Evolutionary conservation across 352 stramenopile species (phyloP), one percentile per base, ranked within the genome.

Genomic region (Phytophthora cryptogea): DNA sequence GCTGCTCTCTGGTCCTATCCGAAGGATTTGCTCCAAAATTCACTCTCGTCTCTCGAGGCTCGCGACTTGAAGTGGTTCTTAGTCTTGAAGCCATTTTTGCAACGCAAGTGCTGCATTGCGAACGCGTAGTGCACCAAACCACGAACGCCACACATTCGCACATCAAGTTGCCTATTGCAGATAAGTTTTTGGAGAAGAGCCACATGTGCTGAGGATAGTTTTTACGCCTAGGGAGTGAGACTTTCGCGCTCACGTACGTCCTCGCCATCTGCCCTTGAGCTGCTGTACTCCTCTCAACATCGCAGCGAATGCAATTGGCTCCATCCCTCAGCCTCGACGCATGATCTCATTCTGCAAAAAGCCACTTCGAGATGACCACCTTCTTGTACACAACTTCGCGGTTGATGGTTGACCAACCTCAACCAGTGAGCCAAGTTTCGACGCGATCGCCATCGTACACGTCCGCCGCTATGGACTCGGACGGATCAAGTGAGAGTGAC

Each of bases 391-490:
- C 14, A 17, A n/a, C 36, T 23, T 14, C 36, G 14, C 14, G 33
- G n/a, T 16, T 39, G 33, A 39, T 14, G 11, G 4, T 39, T 10
- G 11, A 6, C 13, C 33, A 39, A 16, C 36, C 36, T 1, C 13
- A 11, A n/a, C 36, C 36, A 41, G n/a, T 40, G 20, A 36, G 31
- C 20, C 14, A 10, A 11, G 49, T 54, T 10, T 26, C 57, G 1
- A 65, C 57, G 5, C 57, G 57, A 5, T 65, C 57, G 5, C 48
- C 57, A 10, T 52, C 57, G 26, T 44, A 66, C 40, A 58, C 58
- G 11, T 57, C 36, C 2, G 43, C 36, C 2, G 43, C 36, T 7
- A 27, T 57, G 7, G 45, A 61, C 14, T 45, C 50, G 2, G 52
- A 66, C 28, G 35, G 30, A 14, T 62, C 59, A 17, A 55, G 59